phyloP scores from a whole-genome alignment of 163 green algal species.

The Scenedesmus sp. region DNA sequence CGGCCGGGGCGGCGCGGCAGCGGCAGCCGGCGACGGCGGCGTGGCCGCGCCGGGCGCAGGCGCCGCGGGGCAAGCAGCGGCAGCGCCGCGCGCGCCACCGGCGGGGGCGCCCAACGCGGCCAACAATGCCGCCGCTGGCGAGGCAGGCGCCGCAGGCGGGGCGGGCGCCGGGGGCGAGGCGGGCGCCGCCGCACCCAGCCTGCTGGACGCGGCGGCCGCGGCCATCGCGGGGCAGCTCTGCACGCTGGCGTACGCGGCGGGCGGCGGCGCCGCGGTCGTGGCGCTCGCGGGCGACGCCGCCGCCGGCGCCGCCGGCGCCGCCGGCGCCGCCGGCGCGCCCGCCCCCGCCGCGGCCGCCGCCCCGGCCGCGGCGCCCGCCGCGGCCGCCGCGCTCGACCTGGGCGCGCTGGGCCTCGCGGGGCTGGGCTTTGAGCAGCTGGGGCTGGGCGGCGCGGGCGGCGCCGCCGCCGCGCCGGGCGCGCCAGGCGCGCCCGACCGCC shows the following conservation, averaged over 20 bases:
- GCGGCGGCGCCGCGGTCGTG: not conserved
- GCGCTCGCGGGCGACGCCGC: no score
- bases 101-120: not conserved
- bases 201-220: slow-evolving; percentile 22
- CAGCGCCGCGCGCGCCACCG: not conserved
- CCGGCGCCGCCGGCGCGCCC: not conserved
- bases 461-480: not conserved
- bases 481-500: no score
- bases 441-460: not conserved
- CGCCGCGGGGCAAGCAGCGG: not conserved
- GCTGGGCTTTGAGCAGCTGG: slow-evolving; percentile 8
- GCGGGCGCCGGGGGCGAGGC: not conserved
- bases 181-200: not conserved
- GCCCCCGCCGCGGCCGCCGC: not conserved
- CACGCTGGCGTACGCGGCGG: not conserved
- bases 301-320: slow-evolving; percentile 3
- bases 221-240: slow-evolving; percentile 23
- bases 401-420: slow-evolving; percentile 27
- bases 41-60: not conserved
- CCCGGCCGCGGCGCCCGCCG: not conserved
- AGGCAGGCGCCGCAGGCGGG: not conserved
- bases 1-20: not conserved
- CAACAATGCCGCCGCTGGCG: not conserved
- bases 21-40: slow-evolving; percentile 1
- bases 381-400: slow-evolving; percentile 3